Base-by-base conservation (phyloP, 164 flowering plant species). In the Vitis rupestris region DNA sequence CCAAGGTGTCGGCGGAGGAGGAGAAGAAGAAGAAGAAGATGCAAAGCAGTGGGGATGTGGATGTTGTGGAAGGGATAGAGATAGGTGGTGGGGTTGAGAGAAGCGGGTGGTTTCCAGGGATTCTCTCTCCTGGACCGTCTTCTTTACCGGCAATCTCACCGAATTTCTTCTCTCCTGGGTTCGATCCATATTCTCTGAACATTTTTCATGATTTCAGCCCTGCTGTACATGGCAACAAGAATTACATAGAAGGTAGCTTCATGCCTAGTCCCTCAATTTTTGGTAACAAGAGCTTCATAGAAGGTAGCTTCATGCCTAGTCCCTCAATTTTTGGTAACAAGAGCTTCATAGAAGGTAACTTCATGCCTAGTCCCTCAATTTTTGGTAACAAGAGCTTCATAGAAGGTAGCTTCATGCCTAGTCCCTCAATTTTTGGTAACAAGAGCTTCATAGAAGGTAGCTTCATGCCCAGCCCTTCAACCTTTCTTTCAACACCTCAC, bases 121-220 rank as follows among this genome's bases (percentile, higher is more conserved):
- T 85, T 2, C 70, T 85, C 51, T 85, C 88, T 1, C 86, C 88
- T 10, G 82, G 82, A 7, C 88, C 86, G 37, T 44, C 80, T 8
- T 78, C 84, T 3, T 73, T 83, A 10, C 75, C 75, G 1, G 78
- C 81, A 12, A 83, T 79, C 23, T 70, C 83, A 19, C 74, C 84
- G 3, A 74, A 47, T 75, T 81, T 81, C 69, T 84, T 82, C 60
- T 81, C 83, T 4, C 59, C 71, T 5, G 63, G 80, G 4, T 31
- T 70, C 13, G 81, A 83, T 74, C 78, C 75, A 10, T 72, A 70
- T 61, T 54, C 76, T 0, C 8, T 76, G 12, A 70, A 75, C 7
- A 80, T 82, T 73, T 74, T 82, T 8, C 76, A 75, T 51, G 90
- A 84, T 62, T 63, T 84, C 52, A 84, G 87, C 0, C 44, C 44